Evolutionary conservation across 148 eudicot species (phyloP).

Genomic region (Simmondsia chinensis): DNA sequence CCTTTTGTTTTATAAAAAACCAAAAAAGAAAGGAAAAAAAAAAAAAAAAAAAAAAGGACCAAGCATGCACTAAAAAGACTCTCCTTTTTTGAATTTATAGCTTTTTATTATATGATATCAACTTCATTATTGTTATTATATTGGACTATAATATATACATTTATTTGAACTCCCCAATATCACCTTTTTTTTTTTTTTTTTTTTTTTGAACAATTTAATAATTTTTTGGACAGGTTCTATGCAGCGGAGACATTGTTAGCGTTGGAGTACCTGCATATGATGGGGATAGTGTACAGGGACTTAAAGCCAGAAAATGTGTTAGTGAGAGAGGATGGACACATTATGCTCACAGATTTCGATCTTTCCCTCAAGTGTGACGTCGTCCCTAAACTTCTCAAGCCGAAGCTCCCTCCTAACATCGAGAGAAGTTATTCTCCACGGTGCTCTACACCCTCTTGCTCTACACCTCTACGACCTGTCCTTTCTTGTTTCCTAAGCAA

Average conservation of each 20-base stretch:
- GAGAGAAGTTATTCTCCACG: constrained; percentile 6
- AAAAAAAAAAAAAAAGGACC: too few species aligned
- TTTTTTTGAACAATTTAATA: too few species aligned
- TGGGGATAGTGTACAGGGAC: constrained; percentile 73
- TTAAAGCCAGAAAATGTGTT: constrained; percentile 70
- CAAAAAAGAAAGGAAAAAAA: too few species aligned
- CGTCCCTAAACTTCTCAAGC: constrained; percentile 42
- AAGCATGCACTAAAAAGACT: too few species aligned
- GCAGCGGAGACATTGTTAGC: constrained; percentile 64
- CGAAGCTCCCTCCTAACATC: constrained; percentile 8
- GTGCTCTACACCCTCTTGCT: constrained; percentile 50
- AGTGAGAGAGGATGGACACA: constrained; percentile 77
- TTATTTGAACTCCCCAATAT: too few species aligned
- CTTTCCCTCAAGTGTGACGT: constrained; percentile 65
- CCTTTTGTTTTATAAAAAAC: too few species aligned
- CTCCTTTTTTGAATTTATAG: too few species aligned
- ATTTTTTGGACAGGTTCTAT: constrained; percentile 40
- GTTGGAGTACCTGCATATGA: constrained; percentile 72
- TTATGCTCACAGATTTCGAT: constrained; percentile 74
- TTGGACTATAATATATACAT: too few species aligned
- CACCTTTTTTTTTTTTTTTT: too few species aligned
- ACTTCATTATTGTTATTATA: too few species aligned
- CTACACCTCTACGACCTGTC: constrained; percentile 51
- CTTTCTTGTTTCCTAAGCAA: constrained; percentile 47
- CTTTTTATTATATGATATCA: too few species aligned